Base-by-base conservation (phyloP, 2,329 filamentous ascomycete genomes). In the Fusarium sp. region DNA sequence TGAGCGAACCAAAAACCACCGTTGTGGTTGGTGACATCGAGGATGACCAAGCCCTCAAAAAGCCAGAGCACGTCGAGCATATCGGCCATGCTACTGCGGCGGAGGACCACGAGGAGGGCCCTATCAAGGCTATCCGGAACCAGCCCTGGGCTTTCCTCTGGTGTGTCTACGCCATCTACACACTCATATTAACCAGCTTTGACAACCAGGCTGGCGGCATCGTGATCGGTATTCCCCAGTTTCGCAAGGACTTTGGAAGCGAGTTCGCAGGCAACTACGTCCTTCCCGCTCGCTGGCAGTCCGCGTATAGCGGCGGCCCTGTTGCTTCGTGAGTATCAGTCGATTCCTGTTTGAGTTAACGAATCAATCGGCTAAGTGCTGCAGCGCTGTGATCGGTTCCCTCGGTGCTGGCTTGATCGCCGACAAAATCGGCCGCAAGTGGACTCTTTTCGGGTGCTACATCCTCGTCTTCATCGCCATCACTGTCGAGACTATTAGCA, bases 91-190 rank as follows among this genome's bases (percentile, higher is more conserved):
- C 69, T 14, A 58, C 69, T 35, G 71, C 66, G 14, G 71, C 63
- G 7, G 69, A 74, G 63, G 69, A 74, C 38, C 71, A 72, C 47
- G 10, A 70, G 10, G 66, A 74, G 29, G 22, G 56, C 1, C 57
- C 69, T 25, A 56, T 74, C 52, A 62, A 68, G 62, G 69, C 71
- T 14, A 74, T 74, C 42, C 58, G 54, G 9, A 70, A 70, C n/a
- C 59, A 65, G 11, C 69, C 69, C 6, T 65, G 64, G 65, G 69
- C 71, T 9, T 69, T 72, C 27, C 16, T 66, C 27, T 74, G 71
- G 71, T 74, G 71, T 61, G 52, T 74, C 38, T 74, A 74, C 60
- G 71, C 71, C 58, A 74, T 74, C 50, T 74, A 70, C 60, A 59
- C 65, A 38, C 69, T 74, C 33, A 65, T 74, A 57, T 33, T 74